Percentiles rank a stretch among this genome's conserved stretches.
These are phyloP conservation scores for Flaveria sonorensis DNA, from an alignment of 129 eudicot genomes.

Conservation along the genomic window DNA sequence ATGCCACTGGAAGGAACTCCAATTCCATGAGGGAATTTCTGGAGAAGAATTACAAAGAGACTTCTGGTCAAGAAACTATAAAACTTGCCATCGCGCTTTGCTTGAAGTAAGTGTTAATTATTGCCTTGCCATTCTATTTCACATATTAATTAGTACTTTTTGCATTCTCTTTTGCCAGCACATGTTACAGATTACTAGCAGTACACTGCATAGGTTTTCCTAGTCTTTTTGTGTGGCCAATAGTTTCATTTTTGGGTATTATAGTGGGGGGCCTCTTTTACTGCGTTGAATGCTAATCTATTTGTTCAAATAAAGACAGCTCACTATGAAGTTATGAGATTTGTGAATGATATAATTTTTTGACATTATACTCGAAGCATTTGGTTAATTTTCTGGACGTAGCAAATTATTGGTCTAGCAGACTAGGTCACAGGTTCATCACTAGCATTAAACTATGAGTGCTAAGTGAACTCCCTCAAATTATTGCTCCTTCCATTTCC, in stretches of 20 bases:
- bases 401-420: background rate
- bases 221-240: background rate
- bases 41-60: constrained; percentile 85
- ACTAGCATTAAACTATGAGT: background rate
- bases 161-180: background rate
- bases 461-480: background rate
- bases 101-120: constrained; percentile 58
- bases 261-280: background rate
- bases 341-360: background rate
- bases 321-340: background rate
- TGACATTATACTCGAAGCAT: background rate
- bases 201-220: background rate
- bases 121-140: background rate
- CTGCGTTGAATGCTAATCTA: background rate
- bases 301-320: background rate
- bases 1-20: constrained; percentile 92
- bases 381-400: background rate
- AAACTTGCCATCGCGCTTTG: constrained; percentile 86
- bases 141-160: background rate
- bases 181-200: background rate
- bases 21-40: constrained; percentile 78
- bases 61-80: constrained; percentile 84
- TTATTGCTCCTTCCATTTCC: background rate
- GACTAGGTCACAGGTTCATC: background rate
- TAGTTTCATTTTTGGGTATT: constrained; percentile 1